Base-by-base conservation (phyloP, 108 stramenopile species). In the Fragilaria crotonensis region DNA sequence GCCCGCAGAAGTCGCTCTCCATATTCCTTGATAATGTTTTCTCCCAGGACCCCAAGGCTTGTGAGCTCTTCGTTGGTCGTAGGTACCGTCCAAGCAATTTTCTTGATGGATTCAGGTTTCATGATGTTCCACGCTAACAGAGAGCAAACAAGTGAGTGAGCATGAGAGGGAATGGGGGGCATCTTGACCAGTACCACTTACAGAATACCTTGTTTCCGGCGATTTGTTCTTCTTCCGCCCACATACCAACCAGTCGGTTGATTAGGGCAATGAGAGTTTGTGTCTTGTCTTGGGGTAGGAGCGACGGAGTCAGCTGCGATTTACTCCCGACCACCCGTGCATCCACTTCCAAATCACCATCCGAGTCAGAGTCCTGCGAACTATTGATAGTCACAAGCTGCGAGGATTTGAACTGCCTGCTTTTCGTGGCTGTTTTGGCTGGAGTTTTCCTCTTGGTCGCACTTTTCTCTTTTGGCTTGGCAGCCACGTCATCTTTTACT, bases 161-260 rank as follows among this genome's bases (percentile, higher is more conserved):
- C 30, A 26, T 26, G 33, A 44, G 54, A 25, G 36, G 57, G 9
- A 45, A 2, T 9, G 18, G 50, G 14, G 17, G 14, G 14, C 7
- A 14, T 41, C 7, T 41, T 11, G 11, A 41, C 7, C 7, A 41
- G 14, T 26, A 45, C 14, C 21, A 82, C 87, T 80, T 64, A 88
- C 87, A 89, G 23, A 69, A 83, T 5, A 89, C 77, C 45, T 73
- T 79, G 27, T 87, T 82, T 3, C 84, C 84, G 27, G 75, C 79
- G 73, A 85, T 73, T 52, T 78, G 78, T 63, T 93, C 91, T 76
- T 92, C 91, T 17, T 77, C 80, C 1, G 87, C 83, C 85, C 87
- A 89, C 59, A 83, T 85, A 0, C 27, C 31, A 5, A 79, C 72
- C 45, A 93, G 67, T 48, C 66, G 81, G 62, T 87, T 87, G 48